Base-by-base conservation (phyloP, 225 moss, liverwort and hornwort genomes). In the Antitrichia curtipendula region DNA sequence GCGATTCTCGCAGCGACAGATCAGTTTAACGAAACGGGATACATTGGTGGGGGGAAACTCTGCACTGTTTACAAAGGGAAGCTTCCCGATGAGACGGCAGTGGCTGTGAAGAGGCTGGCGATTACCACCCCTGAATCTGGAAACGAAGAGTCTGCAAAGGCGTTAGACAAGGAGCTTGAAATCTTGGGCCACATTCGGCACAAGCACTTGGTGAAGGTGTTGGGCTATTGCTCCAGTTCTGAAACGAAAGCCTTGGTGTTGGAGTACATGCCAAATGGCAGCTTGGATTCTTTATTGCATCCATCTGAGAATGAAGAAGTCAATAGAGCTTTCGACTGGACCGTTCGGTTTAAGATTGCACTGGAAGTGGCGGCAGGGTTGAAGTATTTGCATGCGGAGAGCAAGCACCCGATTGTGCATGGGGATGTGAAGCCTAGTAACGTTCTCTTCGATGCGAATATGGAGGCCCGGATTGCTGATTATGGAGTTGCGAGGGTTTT, bases 181-280 rank as follows among this genome's bases (percentile, higher is more conserved):
- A 50, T 66, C 68, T 57, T 94, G 64, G 94, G 92, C 23, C 92
- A 94, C 80, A 87, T 90, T 28, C 92, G 94, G 34, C 94, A 94
- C n/a, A 90, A 87, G 63, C 89, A 84, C 71, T 90, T 94, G 88
- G 92, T 94, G 38, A 92, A 92, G 78, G 90, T 94, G 32, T 63
- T 94, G 74, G 94, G 92, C 24, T 92, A 92, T 24, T 92, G 91
- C 71, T 80, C 91, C 27, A 92, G 61, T 53, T 29, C 87, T 2
- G 90, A 91, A 40, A n/a, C 83, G 25, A 92, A 87, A 52, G 85
- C 94, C 3, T 87, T 94, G 23, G 90, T 94, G 45, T 19, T 94
- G 18, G 94, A 94, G 81, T 92, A 92, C 88, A 94, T 94, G 94
- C 91, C 92, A 12, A 80, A 90, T 40, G 94, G 94, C 28, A 92